Conservation (phyloP, 495 filamentous ascomycete genomes). For the Apodospora peruviana region DNA sequence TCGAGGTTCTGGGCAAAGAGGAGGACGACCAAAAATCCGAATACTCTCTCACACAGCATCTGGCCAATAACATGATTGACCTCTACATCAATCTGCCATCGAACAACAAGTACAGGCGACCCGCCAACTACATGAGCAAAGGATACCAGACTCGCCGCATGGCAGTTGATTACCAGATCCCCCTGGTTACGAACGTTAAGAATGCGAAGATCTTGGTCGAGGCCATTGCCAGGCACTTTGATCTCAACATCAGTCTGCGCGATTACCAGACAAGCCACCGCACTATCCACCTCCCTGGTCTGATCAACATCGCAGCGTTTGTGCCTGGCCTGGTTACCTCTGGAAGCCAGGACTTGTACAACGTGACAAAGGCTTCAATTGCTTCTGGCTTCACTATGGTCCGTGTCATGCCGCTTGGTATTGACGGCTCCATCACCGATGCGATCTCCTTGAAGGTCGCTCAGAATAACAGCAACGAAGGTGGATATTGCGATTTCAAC, state of each 20-base stretch:
- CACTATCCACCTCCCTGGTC: slow-evolving; percentile 66
- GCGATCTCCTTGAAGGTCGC: slow-evolving; percentile 66
- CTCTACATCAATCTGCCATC: slow-evolving; percentile 98
- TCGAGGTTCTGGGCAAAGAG: slow-evolving; percentile 70
- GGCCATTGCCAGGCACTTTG: slow-evolving; percentile 82
- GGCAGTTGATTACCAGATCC: slow-evolving; percentile 98
- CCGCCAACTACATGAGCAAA: slow-evolving; percentile 97
- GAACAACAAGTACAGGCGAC: slow-evolving; percentile 91
- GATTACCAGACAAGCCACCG: slow-evolving; percentile 89
- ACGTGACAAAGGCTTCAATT: slow-evolving; percentile 68
- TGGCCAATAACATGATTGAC: slow-evolving; percentile 95
- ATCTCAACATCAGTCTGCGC: slow-evolving; percentile 70
- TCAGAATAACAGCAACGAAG: slow-evolving; percentile 65
- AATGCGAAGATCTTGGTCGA: slow-evolving; percentile 97
- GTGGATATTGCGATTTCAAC: slow-evolving; percentile 76
- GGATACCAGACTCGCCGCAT: slow-evolving; percentile 93
- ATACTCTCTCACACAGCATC: slow-evolving; percentile 90
- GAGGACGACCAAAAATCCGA: slow-evolving; percentile 82
- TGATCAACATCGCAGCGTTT: slow-evolving; percentile 77
- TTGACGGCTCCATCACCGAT: slow-evolving; percentile 68
- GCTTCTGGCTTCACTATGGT: slow-evolving; percentile 80
- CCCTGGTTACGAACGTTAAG: slow-evolving; percentile 97
- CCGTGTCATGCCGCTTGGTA: slow-evolving; percentile 71
- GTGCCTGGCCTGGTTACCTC: slow-evolving; percentile 64
- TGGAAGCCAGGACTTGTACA: slow-evolving; percentile 63